A percentile compares a stretch with the other conserved stretches of the same genome.
Evolutionary conservation across 2,329 filamentous ascomycete genomes (phyloP).

Genomic region (Neofusicoccum ribis): DNA sequence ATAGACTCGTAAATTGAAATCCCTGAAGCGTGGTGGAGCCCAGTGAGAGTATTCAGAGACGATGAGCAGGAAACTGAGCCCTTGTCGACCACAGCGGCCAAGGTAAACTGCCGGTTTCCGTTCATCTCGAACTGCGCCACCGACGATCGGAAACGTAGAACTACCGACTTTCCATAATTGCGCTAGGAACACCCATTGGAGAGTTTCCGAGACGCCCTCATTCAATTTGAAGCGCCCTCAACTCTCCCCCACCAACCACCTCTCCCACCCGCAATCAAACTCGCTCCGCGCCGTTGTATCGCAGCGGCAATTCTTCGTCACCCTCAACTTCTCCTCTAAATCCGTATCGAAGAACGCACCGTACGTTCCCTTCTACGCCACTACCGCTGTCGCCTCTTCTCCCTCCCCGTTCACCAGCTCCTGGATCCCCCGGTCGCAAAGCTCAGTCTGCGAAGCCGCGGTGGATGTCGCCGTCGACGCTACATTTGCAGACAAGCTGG

Average conservation of each 20-base stretch:
- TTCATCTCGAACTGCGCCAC: no score
- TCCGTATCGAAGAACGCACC: slow-evolving; percentile 39
- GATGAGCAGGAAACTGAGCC: no score
- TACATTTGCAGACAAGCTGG: slow-evolving; percentile 44
- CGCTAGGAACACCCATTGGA: no score
- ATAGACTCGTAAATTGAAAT: no score
- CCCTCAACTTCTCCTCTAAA: slow-evolving; percentile 32
- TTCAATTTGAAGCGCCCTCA: no score
- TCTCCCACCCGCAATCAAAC: slow-evolving; percentile 45
- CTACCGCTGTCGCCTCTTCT: slow-evolving; percentile 12
- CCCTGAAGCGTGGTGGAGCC: no score
- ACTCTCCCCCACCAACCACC: slow-evolving; percentile 40
- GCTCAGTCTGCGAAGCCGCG: slow-evolving; percentile 22
- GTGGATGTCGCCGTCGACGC: slow-evolving; percentile 34
- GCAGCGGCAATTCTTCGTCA: slow-evolving; percentile 47
- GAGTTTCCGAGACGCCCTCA: no score
- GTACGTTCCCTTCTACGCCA: slow-evolving; percentile 44
- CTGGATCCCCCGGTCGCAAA: slow-evolving; percentile 35
- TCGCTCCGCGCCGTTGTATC: slow-evolving; percentile 42
- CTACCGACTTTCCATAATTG: no score
- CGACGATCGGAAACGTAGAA: no score
- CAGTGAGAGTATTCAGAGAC: no score
- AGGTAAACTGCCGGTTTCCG: no score
- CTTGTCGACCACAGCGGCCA: no score
- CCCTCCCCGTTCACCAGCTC: slow-evolving; percentile 26